Evolutionary conservation across 176 grass and related monocot genomes (phyloP), one percentile per base, ranked within the genome.

Genomic region (Panicum miliaceum): DNA sequence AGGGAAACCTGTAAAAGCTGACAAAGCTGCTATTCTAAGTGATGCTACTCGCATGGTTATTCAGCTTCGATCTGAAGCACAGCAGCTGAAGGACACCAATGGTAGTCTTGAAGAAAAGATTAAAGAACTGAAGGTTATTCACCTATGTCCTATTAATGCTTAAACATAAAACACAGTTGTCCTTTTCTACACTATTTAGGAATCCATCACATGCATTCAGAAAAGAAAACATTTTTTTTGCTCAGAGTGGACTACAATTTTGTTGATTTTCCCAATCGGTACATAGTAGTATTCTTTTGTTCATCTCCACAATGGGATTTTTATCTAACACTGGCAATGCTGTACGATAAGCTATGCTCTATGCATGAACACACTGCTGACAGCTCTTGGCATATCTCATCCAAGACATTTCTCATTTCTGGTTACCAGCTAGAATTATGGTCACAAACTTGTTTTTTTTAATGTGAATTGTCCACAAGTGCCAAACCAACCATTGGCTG

Each of bases 21-120:
- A 94, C 79, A 94, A 94, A 88, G 87, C 82, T 73, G 85, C 90
- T 52, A 94, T 94, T n/a, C 81, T 94, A 43, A 88, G 81, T 80
- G 93, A 94, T 82, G 93, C 93, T 38, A 61, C 88, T 54, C 85
- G 59, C 47, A 78, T 92, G 88, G 87, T 94, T 85, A 90, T 87
- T 81, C 90, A 94, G 43, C 82, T 94, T 78, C 93, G 90, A 20
- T 56, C 52, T 74, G 93, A 94, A 80, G 43, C 88, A 6, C 79
- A 92, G 53, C 88, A 92, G 69, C 64, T 94, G 10, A 90, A 94
- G 84, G 90, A 92, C 36, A 88, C 88, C 16, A 94, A 92, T 52
- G 88, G 83, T 59, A 90, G 73, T 67, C 90, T 94, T 25, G 84
- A 92, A 87, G 85, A 92, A 68, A 94, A 88, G 62, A 94, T 94